A percentile compares a stretch with the other conserved stretches of the same genome.
phyloP scores from a whole-genome alignment of 1,284 basidiomycete species.

The Heterobasidion irregulare region DNA sequence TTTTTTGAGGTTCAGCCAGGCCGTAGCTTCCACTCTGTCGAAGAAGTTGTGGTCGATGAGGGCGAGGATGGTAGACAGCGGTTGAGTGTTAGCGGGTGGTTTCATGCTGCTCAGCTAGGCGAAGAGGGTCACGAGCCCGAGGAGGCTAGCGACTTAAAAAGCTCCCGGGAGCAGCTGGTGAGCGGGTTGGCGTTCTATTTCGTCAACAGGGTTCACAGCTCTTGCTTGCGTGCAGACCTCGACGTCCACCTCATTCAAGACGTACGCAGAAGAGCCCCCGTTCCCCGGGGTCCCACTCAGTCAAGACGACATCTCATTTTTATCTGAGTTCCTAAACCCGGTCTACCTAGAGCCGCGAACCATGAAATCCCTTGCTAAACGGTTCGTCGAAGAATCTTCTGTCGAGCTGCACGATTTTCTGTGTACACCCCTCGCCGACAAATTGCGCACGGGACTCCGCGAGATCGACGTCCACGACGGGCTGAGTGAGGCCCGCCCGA shows the following conservation, averaged over 20 bases:
- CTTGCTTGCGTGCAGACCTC: conserved; percentile 33
- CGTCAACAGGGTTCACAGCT: neutral
- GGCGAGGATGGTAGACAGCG: conserved; percentile 63
- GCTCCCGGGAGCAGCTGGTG: conserved; percentile 77
- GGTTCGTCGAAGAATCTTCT: conserved; percentile 86
- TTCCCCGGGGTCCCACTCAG: conserved; percentile 47
- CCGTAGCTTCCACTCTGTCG: conserved; percentile 93
- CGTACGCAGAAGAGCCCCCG: conserved; percentile 48
- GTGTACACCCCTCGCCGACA: conserved; percentile 52
- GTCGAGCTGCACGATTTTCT: conserved; percentile 90
- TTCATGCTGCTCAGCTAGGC: conserved; percentile 86
- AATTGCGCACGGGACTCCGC: conserved; percentile 60
- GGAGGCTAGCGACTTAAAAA: conserved; percentile 36
- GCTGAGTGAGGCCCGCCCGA: conserved; percentile 40
- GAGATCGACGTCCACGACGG: conserved; percentile 64
- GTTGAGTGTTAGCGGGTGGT: conserved; percentile 94
- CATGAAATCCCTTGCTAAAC: conserved; percentile 71
- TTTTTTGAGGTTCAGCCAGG: conserved; percentile 92
- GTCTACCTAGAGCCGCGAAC: conserved; percentile 83
- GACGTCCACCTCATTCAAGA: conserved; percentile 50
- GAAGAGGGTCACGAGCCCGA: conserved; percentile 79
- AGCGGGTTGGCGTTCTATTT: conserved; percentile 19
- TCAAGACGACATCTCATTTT: conserved; percentile 57
- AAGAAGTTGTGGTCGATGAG: conserved; percentile 85
- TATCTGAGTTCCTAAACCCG: conserved; percentile 81